Conservation (phyloP, 2,329 filamentous ascomycete species). For the Botrytis byssoidea region DNA sequence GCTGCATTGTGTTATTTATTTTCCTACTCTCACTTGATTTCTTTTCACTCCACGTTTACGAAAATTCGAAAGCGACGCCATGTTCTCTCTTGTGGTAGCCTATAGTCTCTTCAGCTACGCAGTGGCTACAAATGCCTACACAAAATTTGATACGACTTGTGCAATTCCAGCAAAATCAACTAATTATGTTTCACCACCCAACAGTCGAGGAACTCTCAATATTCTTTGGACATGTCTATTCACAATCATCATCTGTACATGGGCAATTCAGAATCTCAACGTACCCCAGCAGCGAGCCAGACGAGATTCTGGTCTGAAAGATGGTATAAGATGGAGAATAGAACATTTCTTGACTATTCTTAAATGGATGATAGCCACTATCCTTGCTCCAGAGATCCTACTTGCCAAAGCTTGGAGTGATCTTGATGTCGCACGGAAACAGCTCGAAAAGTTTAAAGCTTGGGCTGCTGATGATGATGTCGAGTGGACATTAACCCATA, state of each 20-base stretch:
- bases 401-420: constrained; percentile 20
- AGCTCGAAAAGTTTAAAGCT: constrained; percentile 9
- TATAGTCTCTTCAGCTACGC: background rate
- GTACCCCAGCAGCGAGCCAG: constrained; percentile 24
- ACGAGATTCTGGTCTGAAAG: background rate
- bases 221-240: constrained; percentile 31
- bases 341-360: constrained; percentile 4
- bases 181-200: constrained; percentile 22
- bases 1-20: background rate
- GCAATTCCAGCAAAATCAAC: constrained; percentile 10
- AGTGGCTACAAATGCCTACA: background rate
- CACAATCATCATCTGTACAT: constrained; percentile 26
- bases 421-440: constrained; percentile 10
- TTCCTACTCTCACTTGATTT: background rate
- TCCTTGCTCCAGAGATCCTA: constrained; percentile 23
- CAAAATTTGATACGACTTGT: constrained; percentile 7
- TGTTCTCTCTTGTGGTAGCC: background rate
- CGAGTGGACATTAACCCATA: constrained; percentile 26
- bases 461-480: constrained; percentile 19
- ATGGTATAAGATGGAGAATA: constrained; percentile 9
- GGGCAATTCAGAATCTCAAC: constrained; percentile 31
- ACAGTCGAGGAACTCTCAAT: constrained; percentile 28
- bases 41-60: background rate
- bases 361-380: constrained; percentile 25
- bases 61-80: background rate